Percentiles rank a stretch among this genome's conserved stretches.
These are phyloP conservation scores for Rubus idaeus DNA, from an alignment of 306 rosid species.

Conservation along the genomic window DNA sequence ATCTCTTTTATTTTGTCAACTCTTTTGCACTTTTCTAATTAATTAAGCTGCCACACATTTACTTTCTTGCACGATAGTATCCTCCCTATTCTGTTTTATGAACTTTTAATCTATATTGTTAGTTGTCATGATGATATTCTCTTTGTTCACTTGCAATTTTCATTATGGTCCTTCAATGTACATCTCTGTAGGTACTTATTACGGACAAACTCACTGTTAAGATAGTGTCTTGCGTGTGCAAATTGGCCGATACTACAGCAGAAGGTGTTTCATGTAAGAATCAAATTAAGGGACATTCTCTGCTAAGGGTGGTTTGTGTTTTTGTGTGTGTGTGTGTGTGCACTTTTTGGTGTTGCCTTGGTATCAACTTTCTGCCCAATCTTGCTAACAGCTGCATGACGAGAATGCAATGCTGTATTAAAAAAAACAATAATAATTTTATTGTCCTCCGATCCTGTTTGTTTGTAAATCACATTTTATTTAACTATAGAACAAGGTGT, in stretches of 20 bases:
- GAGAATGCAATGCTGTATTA: neutral
- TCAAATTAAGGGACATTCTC: constrained; percentile 1
- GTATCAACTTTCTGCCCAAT: constrained; percentile 18
- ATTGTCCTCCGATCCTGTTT: neutral
- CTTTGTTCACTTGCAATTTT: constrained; percentile 4
- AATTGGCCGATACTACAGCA: constrained; percentile 84
- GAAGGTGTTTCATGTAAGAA: constrained; percentile 96
- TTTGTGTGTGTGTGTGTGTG: neutral
- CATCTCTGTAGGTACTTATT: constrained; percentile 73
- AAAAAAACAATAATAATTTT: neutral
- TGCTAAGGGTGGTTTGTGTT: neutral
- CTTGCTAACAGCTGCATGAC: too few relatives aligned
- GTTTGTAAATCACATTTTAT: neutral
- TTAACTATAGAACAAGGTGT: neutral
- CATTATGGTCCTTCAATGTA: constrained; percentile 28
- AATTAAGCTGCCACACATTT: neutral
- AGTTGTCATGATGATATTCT: neutral
- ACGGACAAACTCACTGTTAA: constrained; percentile 90
- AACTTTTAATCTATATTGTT: neutral
- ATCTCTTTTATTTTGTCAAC: neutral
- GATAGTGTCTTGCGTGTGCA: constrained; percentile 90
- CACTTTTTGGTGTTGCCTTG: neutral
- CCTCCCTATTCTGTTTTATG: constrained; percentile 1
- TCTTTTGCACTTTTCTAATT: too few relatives aligned
- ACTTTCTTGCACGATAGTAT: neutral